Percentiles rank a stretch among this genome's conserved stretches.
Evolutionary conservation across 257 asterid genomes (phyloP).

Genomic region (Leonotis leonurus): DNA sequence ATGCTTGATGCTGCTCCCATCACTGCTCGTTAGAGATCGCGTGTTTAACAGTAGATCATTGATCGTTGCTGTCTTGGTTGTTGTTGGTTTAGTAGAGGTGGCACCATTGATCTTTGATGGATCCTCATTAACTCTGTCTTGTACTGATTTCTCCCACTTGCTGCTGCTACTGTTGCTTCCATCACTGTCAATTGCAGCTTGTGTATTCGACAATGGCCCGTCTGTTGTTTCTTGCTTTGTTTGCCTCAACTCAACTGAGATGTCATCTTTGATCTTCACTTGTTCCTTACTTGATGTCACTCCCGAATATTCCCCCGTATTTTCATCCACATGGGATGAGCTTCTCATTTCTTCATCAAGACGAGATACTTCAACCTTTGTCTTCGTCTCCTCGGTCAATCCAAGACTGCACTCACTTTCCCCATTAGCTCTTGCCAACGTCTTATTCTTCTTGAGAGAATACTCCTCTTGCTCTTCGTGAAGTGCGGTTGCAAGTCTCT

Average conservation of each 20-base stretch:
- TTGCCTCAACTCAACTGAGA: background rate
- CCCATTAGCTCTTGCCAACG: constrained; percentile 11
- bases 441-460: constrained; percentile 12
- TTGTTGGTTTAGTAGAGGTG: background rate
- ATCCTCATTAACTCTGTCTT: constrained; percentile 45
- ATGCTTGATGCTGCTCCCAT: constrained; percentile 7
- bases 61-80: constrained; percentile 26
- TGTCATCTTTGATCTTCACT: constrained; percentile 20
- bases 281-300: constrained; percentile 15
- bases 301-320: constrained; percentile 3
- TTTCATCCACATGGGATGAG: constrained; percentile 21
- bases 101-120: constrained; percentile 21
- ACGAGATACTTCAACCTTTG: constrained; percentile 8
- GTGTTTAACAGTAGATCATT: constrained; percentile 20
- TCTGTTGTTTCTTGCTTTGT: constrained; percentile 25
- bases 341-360: constrained; percentile 28
- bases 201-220: constrained; percentile 18
- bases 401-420: background rate
- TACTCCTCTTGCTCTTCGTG: constrained; percentile 29
- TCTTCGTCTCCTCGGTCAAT: constrained; percentile 18
- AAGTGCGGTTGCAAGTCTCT: constrained; percentile 24
- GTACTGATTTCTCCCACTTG: constrained; percentile 12
- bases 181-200: constrained; percentile 23
- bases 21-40: constrained; percentile 25
- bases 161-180: constrained; percentile 20